Evolutionary conservation across 2,329 filamentous ascomycete genomes (phyloP).

Genomic region (Xylariales sp.): DNA sequence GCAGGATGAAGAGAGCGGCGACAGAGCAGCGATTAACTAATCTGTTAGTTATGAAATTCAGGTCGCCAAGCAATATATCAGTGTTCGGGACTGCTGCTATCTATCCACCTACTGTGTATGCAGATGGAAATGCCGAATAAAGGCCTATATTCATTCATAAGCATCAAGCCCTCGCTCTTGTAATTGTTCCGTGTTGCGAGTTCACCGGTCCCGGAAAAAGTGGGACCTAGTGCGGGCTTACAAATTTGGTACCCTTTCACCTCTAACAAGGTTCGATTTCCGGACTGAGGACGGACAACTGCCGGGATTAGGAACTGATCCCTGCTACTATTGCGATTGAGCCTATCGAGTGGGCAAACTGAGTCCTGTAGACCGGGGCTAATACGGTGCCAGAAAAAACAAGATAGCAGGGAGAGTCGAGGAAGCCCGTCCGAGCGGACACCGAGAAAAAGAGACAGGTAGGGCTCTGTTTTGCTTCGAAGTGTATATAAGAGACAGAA

Average conservation of each 20-base stretch:
- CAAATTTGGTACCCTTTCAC: slow-evolving; percentile 1
- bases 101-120: too few species aligned
- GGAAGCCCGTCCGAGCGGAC: slow-evolving; percentile 24
- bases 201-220: slow-evolving; percentile 1
- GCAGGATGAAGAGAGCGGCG: too few species aligned
- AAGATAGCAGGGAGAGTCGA: background rate
- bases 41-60: too few species aligned
- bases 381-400: background rate
- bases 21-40: too few species aligned
- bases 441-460: slow-evolving; percentile 5
- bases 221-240: slow-evolving; percentile 3
- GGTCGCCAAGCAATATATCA: too few species aligned
- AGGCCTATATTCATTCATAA: background rate
- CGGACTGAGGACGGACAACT: background rate
- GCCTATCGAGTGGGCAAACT: background rate
- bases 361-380: background rate
- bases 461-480: background rate
- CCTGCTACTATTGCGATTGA: background rate
- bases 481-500: slow-evolving; percentile 13
- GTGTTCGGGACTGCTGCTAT: too few species aligned
- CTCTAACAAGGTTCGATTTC: background rate
- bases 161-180: slow-evolving; percentile 22
- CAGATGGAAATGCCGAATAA: too few species aligned
- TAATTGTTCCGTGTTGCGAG: slow-evolving; percentile 31
- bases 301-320: background rate